A percentile compares a stretch with the other conserved stretches of the same genome.
Evolutionary conservation across 768 basidiomycete genomes (phyloP).

Genomic region (Kwoniella bestiolae): DNA sequence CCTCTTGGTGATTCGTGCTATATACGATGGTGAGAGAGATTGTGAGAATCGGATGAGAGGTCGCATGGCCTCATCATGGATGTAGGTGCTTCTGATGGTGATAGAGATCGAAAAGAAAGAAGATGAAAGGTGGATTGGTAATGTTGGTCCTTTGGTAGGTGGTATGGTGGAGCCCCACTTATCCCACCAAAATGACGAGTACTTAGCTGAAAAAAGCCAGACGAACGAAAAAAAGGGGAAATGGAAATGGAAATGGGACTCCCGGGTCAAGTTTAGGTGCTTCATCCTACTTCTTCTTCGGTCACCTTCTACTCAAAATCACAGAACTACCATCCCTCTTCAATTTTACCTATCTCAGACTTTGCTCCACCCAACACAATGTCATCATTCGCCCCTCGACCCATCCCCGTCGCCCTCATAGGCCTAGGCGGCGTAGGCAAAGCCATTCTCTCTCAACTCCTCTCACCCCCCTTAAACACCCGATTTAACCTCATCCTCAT

Average conservation of each 20-base stretch:
- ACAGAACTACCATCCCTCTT: neutral
- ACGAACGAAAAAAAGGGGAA: conserved; percentile 3
- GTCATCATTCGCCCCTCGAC: conserved; percentile 35
- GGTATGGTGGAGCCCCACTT: neutral
- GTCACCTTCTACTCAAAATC: no score
- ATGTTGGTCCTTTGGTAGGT: neutral
- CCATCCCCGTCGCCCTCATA: conserved; percentile 68
- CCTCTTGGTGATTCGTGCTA: neutral
- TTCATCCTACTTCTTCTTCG: neutral
- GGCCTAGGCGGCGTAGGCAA: conserved; percentile 92
- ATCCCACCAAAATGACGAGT: no score
- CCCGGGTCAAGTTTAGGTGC: neutral
- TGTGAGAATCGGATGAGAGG: neutral
- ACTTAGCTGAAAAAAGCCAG: neutral
- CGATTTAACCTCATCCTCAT: conserved; percentile 59
- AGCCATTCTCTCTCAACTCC: conserved; percentile 81
- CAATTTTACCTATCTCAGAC: no score
- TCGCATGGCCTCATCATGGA: conserved; percentile 15
- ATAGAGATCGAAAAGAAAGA: neutral
- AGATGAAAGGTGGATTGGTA: neutral
- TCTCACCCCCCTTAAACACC: conserved; percentile 64
- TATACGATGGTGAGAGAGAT: no score
- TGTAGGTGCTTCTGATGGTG: neutral
- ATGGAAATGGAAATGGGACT: neutral
- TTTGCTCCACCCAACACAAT: no score